Base-by-base conservation (phyloP, 768 basidiomycete genomes). In the Gyrodon lividus region DNA sequence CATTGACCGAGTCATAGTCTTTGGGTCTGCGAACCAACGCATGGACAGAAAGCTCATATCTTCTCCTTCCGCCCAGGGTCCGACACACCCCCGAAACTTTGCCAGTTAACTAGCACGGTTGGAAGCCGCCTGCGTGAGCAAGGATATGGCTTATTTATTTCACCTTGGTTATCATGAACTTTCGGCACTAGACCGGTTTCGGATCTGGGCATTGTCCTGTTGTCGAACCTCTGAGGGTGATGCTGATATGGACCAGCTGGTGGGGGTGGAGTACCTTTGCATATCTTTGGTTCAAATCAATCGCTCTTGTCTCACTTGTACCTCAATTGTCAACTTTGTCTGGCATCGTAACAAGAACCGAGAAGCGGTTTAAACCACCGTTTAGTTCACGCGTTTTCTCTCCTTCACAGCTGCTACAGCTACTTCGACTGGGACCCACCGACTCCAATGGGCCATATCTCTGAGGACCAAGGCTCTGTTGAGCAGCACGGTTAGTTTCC, bases 141-240 rank as follows among this genome's bases (percentile, higher is more conserved):
- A 12, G 47, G 45, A 56, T 45, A 41, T 50, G 51, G 46, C 33
- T 51, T 43, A 64, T 64, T 59, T 48, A 54, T 62, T 43, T 43
- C 50, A 57, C 48, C 45, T 50, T 38, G 42, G 39, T 43, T 45
- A 31, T 40, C 52, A 46, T 51, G 39, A 49, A n/a, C 46, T 50
- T 58, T 23, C 65, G 66, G 66, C 62, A 55, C 67, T 70, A 69
- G 58, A 60, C 65, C 67, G 67, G 69, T 69, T 69, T 70, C 69
- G 67, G 67, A 67, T 59, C 55, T 66, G 59, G 38, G 43, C 67
- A 63, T 69, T 70, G 65, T 70, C 62, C 55, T 41, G 37, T 56
- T 60, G 51, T 56, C 49, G 54, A 57, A 45, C 55, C 53, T 58
- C 52, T 45, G 43, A 22, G 52, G 60, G 50, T 52, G 45, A 39